Evolutionary conservation across 345 rosid species (phyloP).

Genomic region (Euclidium syriacum): DNA sequence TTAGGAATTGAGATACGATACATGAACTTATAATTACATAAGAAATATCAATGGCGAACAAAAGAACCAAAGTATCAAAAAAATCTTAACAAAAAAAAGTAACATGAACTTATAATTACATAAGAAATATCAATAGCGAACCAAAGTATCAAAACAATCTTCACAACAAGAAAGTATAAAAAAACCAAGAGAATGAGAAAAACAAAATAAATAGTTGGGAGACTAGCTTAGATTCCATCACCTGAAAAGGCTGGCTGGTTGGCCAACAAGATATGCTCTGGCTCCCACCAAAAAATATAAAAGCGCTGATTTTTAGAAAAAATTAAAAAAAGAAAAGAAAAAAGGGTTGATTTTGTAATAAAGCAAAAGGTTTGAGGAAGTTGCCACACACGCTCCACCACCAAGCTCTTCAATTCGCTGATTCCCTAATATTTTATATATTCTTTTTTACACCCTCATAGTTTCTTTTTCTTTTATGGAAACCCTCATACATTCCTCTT

Average conservation of each 20-base stretch:
- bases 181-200: background rate
- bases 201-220: background rate
- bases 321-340: background rate
- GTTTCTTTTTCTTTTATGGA: constrained; percentile 20
- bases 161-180: too few relatives aligned
- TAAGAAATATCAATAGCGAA: background rate
- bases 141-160: too few relatives aligned
- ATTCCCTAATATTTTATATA: constrained; percentile 16
- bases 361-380: constrained; percentile 17
- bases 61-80: too few relatives aligned
- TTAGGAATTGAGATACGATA: too few relatives aligned
- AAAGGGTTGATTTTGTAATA: constrained; percentile 20
- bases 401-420: constrained; percentile 1
- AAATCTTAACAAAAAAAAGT: too few relatives aligned
- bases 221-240: constrained; percentile 22
- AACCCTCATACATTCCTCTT: constrained; percentile 11
- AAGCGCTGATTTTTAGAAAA: background rate
- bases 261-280: constrained; percentile 28
- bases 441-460: constrained; percentile 1
- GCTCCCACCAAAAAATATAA: constrained; percentile 12
- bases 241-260: constrained; percentile 27
- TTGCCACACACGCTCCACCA: constrained; percentile 17
- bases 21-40: background rate
- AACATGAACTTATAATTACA: background rate
- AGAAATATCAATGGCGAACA: background rate